A percentile compares a stretch with the other conserved stretches of the same genome.
Evolutionary conservation across 495 filamentous ascomycete species (phyloP).

Genomic region (Neurospora sublineolata): DNA sequence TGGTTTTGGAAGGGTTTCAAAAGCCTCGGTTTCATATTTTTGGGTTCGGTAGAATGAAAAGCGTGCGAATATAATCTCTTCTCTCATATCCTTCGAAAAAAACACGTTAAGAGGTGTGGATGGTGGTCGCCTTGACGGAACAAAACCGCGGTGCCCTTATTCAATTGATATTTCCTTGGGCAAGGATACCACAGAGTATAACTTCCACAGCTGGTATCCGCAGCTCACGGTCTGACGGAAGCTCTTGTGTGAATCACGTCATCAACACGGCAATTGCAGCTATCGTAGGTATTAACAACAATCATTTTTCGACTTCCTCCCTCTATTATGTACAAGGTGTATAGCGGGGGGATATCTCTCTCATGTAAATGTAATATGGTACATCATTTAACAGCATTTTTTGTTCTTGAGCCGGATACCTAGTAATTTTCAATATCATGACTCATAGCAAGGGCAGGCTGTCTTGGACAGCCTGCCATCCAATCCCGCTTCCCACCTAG

Average conservation of each 20-base stretch:
- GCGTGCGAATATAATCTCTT: background rate
- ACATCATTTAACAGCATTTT: background rate
- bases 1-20: background rate
- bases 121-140: background rate
- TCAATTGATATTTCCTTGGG: background rate
- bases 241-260: background rate
- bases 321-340: background rate
- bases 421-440: background rate
- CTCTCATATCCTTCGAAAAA: background rate
- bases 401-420: background rate
- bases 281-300: background rate
- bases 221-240: background rate
- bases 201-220: background rate
- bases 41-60: background rate
- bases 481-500: constrained; percentile 27
- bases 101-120: background rate
- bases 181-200: background rate
- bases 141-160: background rate
- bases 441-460: background rate
- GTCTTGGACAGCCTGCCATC: background rate
- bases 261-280: background rate
- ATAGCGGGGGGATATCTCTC: background rate
- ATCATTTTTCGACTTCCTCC: background rate
- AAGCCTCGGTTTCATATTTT: background rate
- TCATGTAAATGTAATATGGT: background rate